phyloP scores from a whole-genome alignment of 345 rosid genomes.

The Euphorbia peplus region DNA sequence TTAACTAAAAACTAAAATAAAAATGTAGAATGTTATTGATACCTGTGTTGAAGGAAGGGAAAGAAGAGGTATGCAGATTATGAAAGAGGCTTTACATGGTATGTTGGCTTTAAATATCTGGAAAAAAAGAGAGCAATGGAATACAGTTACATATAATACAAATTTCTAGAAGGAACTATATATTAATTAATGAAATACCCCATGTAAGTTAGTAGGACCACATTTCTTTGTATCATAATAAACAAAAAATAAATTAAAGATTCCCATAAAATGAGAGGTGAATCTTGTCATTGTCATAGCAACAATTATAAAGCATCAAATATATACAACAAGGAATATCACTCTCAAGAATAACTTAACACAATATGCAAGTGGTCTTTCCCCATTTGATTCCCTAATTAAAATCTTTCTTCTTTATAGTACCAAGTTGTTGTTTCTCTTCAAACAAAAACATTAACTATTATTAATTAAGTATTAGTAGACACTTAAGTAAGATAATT shows the following conservation, averaged over 20 bases:
- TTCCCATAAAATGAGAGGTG: not conserved
- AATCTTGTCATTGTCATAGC: not conserved
- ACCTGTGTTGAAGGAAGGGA: not conserved
- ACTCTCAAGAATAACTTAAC: not conserved
- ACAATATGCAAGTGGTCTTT: not conserved
- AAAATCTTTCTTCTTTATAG: too few relatives aligned
- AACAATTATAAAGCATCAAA: not conserved
- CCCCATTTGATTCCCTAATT: not conserved
- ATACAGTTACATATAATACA: not conserved
- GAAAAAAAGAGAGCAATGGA: not conserved
- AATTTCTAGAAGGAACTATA: too few relatives aligned
- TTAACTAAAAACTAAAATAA: not conserved
- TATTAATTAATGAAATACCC: not conserved
- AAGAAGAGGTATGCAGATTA: not conserved
- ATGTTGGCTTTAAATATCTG: slow-evolving; percentile 9
- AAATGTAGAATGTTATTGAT: too few relatives aligned
- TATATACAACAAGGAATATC: not conserved
- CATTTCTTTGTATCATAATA: not conserved
- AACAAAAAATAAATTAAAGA: not conserved
- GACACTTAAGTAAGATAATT: too few relatives aligned
- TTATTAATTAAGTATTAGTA: not conserved
- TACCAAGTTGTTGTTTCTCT: too few relatives aligned
- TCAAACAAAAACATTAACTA: too few relatives aligned
- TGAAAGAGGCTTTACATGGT: slow-evolving; percentile 1
- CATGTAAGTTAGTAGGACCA: not conserved